Conservation (phyloP, 2,329 filamentous ascomycete genomes). For the Fusarium liriodendri region DNA sequence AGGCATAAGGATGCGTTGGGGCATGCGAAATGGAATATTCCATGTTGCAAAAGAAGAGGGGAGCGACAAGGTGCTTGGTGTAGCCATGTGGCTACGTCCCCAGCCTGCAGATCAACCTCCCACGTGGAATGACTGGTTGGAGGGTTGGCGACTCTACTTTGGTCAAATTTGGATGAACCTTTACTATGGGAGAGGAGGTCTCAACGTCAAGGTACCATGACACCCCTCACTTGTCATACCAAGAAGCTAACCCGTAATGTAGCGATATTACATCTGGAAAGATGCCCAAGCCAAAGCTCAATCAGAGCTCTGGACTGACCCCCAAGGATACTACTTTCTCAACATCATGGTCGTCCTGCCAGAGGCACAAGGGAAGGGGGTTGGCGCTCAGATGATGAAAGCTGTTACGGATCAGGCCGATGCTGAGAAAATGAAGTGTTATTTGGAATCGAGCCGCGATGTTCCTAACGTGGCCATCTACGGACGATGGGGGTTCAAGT, state of each 20-base stretch:
- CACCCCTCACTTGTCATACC: not conserved
- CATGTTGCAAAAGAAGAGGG: conserved; percentile 73
- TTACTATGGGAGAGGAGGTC: conserved; percentile 74
- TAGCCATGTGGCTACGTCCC: conserved; percentile 79
- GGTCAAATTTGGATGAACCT: conserved; percentile 76
- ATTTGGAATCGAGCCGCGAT: conserved; percentile 76
- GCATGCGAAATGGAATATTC: conserved; percentile 76
- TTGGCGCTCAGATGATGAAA: conserved; percentile 73
- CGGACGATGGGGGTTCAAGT: conserved; percentile 74
- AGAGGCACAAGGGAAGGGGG: conserved; percentile 72
- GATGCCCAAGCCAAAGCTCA: conserved; percentile 71
- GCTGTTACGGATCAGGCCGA: conserved; percentile 73
- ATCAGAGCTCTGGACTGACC: conserved; percentile 71
- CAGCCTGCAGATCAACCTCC: conserved; percentile 57
- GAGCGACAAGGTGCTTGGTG: conserved; percentile 69
- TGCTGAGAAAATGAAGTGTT: conserved; percentile 71
- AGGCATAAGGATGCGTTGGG: conserved; percentile 74
- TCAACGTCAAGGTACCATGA: conserved; percentile 65
- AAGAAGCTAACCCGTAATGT: not conserved
- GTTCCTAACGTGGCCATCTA: conserved; percentile 79
- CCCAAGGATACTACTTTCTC: conserved; percentile 78
- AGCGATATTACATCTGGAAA: conserved; percentile 81
- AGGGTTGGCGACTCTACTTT: conserved; percentile 74
- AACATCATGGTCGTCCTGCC: conserved; percentile 79
- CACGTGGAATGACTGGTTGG: conserved; percentile 71